Conservation (phyloP, 371 early-diverging fungal species). For the Lichtheimia corymbifera region DNA sequence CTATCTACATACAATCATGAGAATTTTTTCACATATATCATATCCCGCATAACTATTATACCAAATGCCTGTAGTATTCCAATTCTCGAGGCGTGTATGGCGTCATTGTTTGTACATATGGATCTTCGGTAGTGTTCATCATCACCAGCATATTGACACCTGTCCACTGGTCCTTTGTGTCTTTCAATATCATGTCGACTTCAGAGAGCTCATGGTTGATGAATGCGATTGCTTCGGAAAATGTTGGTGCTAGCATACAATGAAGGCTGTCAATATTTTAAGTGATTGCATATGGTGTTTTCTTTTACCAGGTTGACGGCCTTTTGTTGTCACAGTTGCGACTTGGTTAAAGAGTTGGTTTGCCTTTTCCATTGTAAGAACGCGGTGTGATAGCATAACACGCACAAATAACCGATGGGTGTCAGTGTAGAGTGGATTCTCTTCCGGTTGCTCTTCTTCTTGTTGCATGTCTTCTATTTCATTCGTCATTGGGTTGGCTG, state of each 20-base stretch:
- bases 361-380: conserved; percentile 45
- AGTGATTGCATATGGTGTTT: too few species aligned
- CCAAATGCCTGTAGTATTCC: not conserved
- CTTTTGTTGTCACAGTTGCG: too few species aligned
- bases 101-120: not conserved
- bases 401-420: conserved; percentile 64
- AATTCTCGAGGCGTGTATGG: not conserved
- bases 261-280: too few species aligned
- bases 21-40: not conserved
- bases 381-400: conserved; percentile 50
- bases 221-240: conserved; percentile 33
- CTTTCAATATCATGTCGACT: conserved; percentile 52
- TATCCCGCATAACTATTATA: not conserved
- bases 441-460: not conserved
- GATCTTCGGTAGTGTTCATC: not conserved
- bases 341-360: too few species aligned
- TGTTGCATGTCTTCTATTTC: not conserved
- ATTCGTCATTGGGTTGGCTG: not conserved
- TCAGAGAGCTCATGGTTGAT: conserved; percentile 53
- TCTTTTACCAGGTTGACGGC: too few species aligned
- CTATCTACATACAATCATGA: not conserved
- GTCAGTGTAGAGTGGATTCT: conserved; percentile 31
- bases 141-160: not conserved
- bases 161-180: conserved; percentile 21
- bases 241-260: too few species aligned